Base-by-base conservation (phyloP, 2,329 filamentous ascomycete genomes). In the Sporothrix pseudoabietina region DNA sequence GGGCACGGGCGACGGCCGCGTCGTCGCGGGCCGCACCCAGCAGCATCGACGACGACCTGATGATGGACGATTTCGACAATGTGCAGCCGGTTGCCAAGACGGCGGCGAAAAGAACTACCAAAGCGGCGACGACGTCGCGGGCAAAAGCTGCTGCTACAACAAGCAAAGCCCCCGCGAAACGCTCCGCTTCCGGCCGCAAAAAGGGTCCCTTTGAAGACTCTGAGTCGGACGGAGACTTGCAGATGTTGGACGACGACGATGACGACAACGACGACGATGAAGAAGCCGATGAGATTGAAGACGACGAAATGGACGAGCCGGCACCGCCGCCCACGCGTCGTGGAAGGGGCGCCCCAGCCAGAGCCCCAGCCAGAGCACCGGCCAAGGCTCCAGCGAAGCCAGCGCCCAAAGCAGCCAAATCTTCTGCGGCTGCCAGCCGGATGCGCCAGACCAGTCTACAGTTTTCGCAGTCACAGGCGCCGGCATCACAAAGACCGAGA, bases 221-320 rank as follows among this genome's bases (percentile, higher is more conserved):
- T 22, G 80, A 81, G 0, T 81, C 82, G 0, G 82, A 82, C 8
- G 82, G 83, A 19, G 82, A 87, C 49, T 86, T 87, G 69, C 80
- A 87, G 9, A 79, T 89, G 3, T 85, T 88, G 82, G 83, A 87
- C 4, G 88, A 88, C 32, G 85, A 87, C 16, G 83, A 85, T 10
- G 84, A 83, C 12, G 82, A 83, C 3, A 79, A 72, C 0, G 83
- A 85, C 12, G 84, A 83, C 12, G 82, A 54, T 2, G 68, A 71
- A 10, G 63, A 66, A 8, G 57, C 57, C 22, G 72, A 73, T 26
- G 72, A 66, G 35, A 61, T 73, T 52, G 71, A 73, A 4, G 71
- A 73, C 52, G 54, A 49, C 19, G 55, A 41, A 3, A 57, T 68
- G 8, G 78, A 80, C 1, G 79, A 80, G 4, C 80, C 81, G 4